Evolutionary conservation across 305 asterid genomes (phyloP).

Genomic region (Stenogyne calaminthoides): DNA sequence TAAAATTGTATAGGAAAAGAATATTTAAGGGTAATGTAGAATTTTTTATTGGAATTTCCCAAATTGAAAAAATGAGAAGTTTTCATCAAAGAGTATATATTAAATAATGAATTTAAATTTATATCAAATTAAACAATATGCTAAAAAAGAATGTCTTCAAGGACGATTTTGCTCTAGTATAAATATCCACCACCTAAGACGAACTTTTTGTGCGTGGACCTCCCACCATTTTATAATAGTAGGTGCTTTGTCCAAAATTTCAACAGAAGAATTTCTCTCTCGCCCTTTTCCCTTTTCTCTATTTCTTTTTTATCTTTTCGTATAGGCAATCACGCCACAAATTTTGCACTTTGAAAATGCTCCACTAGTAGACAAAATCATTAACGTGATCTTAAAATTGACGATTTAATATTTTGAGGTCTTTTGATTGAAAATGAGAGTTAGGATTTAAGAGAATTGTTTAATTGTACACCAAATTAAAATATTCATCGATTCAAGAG

Average conservation of each 20-base stretch:
- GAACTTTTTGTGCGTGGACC: not conserved
- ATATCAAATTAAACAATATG: too few species aligned
- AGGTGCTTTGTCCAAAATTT: not conserved
- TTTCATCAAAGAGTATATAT: too few species aligned
- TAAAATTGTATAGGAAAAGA: too few species aligned
- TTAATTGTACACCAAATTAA: too few species aligned
- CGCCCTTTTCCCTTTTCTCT: not conserved
- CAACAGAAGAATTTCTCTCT: not conserved
- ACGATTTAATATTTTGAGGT: not conserved
- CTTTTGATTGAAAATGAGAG: not conserved
- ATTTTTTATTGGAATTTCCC: too few species aligned
- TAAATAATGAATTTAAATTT: too few species aligned
- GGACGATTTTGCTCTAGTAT: not conserved
- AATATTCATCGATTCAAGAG: too few species aligned
- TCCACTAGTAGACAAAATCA: not conserved
- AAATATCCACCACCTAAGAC: conserved; percentile 15
- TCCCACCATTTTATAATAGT: conserved; percentile 8
- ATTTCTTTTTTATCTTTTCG: not conserved
- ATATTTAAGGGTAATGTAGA: too few species aligned
- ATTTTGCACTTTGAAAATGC: not conserved
- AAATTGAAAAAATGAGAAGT: too few species aligned
- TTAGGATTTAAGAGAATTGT: too few species aligned
- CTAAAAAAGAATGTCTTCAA: not conserved
- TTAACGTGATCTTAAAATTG: not conserved
- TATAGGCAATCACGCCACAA: conserved; percentile 26